These are phyloP conservation scores for Apiospora pterosperma DNA, from an alignment of 2,329 filamentous ascomycete genomes.

Conservation along the genomic window DNA sequence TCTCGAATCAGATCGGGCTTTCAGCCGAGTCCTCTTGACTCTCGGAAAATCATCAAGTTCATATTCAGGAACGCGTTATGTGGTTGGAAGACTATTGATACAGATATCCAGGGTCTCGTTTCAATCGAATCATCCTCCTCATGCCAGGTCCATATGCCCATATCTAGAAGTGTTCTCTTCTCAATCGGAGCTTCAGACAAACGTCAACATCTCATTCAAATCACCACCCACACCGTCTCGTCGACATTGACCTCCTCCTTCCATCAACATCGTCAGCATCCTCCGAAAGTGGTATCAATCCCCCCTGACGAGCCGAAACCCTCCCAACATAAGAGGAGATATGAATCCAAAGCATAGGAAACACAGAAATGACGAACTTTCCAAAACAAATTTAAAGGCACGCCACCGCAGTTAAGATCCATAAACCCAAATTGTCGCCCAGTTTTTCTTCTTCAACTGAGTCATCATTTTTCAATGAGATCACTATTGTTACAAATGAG, in stretches of 20 bases:
- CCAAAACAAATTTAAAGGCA: neutral
- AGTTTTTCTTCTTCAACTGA: neutral
- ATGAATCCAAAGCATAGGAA: neutral
- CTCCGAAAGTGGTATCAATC: constrained; percentile 4
- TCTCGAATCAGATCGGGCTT: neutral
- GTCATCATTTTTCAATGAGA: neutral
- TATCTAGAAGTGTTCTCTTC: neutral
- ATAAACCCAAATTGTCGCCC: neutral
- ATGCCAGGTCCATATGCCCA: neutral
- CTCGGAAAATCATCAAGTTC: neutral
- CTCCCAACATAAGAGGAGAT: neutral
- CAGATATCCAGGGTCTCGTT: neutral
- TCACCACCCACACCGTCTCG: neutral
- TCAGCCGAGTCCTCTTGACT: neutral
- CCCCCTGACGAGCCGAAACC: neutral
- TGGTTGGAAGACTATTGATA: neutral
- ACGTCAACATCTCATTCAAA: neutral
- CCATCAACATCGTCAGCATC: neutral
- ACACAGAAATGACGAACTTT: neutral
- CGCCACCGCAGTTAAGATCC: neutral
- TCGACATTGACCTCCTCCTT: neutral
- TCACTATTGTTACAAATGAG: neutral
- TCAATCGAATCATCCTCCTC: neutral
- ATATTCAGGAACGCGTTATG: neutral
- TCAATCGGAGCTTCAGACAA: neutral